phyloP scores from a whole-genome alignment of 768 basidiomycete species.

The Tricholoma furcatifolium region DNA sequence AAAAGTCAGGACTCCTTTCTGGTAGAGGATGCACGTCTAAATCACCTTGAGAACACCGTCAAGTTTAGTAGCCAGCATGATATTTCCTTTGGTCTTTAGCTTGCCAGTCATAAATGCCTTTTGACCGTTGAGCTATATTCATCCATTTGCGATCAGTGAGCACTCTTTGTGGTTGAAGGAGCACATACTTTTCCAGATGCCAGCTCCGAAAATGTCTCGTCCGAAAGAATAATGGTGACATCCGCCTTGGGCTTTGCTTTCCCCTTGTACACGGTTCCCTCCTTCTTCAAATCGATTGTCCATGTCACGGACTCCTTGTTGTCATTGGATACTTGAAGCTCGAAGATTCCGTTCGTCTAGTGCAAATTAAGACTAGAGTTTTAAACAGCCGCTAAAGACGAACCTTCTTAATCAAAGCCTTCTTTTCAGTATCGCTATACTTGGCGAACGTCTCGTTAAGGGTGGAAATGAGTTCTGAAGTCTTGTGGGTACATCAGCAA shows the following conservation, averaged over 20 bases:
- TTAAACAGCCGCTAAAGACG: neutral
- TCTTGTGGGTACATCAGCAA: conserved; percentile 35
- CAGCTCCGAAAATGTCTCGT: conserved; percentile 72
- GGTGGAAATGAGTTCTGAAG: conserved; percentile 61
- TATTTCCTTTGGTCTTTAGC: conserved; percentile 88
- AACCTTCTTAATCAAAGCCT: conserved; percentile 75
- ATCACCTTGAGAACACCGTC: conserved; percentile 77
- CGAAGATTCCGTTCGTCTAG: conserved; percentile 87
- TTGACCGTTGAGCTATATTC: conserved; percentile 76
- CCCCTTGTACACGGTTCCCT: conserved; percentile 75
- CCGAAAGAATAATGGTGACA: conserved; percentile 76
- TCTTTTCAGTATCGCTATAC: conserved; percentile 61
- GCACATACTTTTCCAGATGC: conserved; percentile 64
- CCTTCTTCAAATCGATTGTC: conserved; percentile 94
- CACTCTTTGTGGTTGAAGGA: neutral
- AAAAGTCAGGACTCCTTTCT: neutral
- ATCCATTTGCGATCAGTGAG: neutral
- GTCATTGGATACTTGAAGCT: conserved; percentile 75
- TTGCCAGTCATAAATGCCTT: conserved; percentile 97
- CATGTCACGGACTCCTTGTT: conserved; percentile 71
- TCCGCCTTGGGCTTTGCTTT: conserved; percentile 72
- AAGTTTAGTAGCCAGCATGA: conserved; percentile 94
- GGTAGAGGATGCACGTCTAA: neutral
- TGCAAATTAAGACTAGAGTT: neutral
- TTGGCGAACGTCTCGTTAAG: conserved; percentile 52